phyloP scores from a whole-genome alignment of 2,329 filamentous ascomycete genomes.

The Graphilbum fragrans region DNA sequence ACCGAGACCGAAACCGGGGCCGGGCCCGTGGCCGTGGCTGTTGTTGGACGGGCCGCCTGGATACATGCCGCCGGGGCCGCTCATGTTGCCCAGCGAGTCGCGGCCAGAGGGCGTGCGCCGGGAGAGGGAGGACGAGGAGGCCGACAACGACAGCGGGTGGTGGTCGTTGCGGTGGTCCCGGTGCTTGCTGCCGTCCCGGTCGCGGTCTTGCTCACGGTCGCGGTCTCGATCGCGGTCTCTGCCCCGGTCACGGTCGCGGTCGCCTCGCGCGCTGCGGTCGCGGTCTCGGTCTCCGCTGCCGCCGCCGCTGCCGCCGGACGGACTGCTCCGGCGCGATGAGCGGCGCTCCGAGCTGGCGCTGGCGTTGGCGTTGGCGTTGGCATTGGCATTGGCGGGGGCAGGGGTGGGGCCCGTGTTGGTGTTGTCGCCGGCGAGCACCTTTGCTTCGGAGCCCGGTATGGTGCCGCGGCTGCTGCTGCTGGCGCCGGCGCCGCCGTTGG shows the following conservation, averaged over 20 bases:
- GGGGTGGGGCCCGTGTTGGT: no score
- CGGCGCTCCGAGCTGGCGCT: neutral
- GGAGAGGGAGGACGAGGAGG: no score
- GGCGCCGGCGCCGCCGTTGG: conserved; percentile 22
- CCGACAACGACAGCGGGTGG: no score
- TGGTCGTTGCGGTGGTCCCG: conserved; percentile 28
- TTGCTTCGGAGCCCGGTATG: no score
- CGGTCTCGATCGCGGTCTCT: conserved; percentile 9
- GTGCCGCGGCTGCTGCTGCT: conserved; percentile 16
- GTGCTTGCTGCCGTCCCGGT: conserved; percentile 30
- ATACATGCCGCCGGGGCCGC: no score
- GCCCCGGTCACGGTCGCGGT: conserved; percentile 19
- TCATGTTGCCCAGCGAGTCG: no score
- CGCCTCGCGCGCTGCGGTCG: conserved; percentile 16
- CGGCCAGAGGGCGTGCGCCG: no score
- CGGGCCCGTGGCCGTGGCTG: no score
- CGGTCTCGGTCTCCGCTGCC: conserved; percentile 17
- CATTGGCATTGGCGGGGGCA: no score
- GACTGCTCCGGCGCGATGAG: neutral
- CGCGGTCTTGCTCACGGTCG: conserved; percentile 30
- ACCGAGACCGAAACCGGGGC: no score
- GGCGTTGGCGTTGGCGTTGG: conserved; percentile 19
- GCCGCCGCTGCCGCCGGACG: neutral
- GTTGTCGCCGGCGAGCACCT: no score
- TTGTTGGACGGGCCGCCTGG: no score